Evolutionary conservation across 2,329 filamentous ascomycete species (phyloP), one percentile per base, ranked within the genome.

Genomic region (Alternaria sp.): DNA sequence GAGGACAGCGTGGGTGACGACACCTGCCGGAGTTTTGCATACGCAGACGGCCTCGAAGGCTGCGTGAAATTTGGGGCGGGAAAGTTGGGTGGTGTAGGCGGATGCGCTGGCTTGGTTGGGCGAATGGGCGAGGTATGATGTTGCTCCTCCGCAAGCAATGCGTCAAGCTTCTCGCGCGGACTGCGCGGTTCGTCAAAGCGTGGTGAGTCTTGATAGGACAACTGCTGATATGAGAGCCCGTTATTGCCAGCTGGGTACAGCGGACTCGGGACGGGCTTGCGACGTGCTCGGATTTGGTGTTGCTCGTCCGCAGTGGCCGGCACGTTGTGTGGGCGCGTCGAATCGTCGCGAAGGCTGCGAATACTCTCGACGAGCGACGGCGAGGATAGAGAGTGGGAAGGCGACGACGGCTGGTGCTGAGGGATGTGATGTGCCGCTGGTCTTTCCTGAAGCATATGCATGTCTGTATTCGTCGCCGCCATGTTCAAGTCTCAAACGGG

Each of bases 151-250:
- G 76, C 76, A 52, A 80, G 67, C 62, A 79, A 69, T 47, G 73
- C 75, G 63, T 79, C 77, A 51, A 80, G 73, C 65, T 74, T 75
- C 66, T 78, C 75, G 44, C 76, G 71, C 46, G 78, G 77, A 20
- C 75, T 77, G 60, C 76, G 77, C 63, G 78, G 77, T 58, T 69
- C 68, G 57, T 74, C 72, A 64, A 64, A 75, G 62, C 76, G 76
- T 66, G 77, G 75, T 56, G 65, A 65, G 49, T 72, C 71, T 63
- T 65, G 68, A 63, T 75, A 71, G 66, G 66, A 61, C 54, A 59
- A 62, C 59, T 59, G 64, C 42, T 52, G 64, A 20, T 59, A 26
- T 34, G 59, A 57, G 64, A 51, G 18, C 59, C 61, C 60, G 58
- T 28, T 36, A 47, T 49, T 58, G 57, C 44, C 51, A 49, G 72